Base-by-base conservation (phyloP, 768 basidiomycete species). In the Auricularia auricula-judae region DNA sequence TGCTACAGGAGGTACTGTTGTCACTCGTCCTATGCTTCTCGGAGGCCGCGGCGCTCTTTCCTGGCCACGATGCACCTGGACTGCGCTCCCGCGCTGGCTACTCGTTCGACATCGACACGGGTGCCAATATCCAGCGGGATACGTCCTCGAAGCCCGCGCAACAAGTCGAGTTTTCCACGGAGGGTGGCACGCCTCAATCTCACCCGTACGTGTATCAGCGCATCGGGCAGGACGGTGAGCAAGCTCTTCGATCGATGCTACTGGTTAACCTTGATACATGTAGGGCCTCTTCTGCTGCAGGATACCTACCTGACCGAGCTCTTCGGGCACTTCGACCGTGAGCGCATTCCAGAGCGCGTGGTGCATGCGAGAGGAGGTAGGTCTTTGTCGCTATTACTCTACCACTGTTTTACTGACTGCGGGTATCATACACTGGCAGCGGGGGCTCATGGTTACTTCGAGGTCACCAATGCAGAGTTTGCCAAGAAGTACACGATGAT, bases 381-480 rank as follows among this genome's bases (percentile, higher is more conserved):
- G 47, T 51, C 14, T 4, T 18, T 4, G 21, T 21, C 5, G 18
- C 47, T 18, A 51, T 51, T 16, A 1, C 11, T 51, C 47, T 21
- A 51, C 4, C 14, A 16, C 11, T 18, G 47, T 21, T 8, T 8
- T 5, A 5, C 14, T 18, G 14, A 51, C 14, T 10, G 16, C 14
- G 47, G 11, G 21, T 18, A 51, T 29, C 29, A 29, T 29, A 29
- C 29, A 29, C 29, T 29, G 29, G 29, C 47, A 51, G 47, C 56
- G 12, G 93, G 91, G 68, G 94, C 93, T 36, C 94, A 98, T 71
- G 96, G 96, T 3, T 86, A 86, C 79, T 97, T 98, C 76, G 86
- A 92, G 77, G 82, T 91, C 68, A 95, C 79, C 2, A 71, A 80
- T 62, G 73, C 80, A 3, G 79, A 81, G 4, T 72, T 71, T 61